Base-by-base conservation (phyloP, 176 grass and related monocot species). In the Oryza coarctata region DNA sequence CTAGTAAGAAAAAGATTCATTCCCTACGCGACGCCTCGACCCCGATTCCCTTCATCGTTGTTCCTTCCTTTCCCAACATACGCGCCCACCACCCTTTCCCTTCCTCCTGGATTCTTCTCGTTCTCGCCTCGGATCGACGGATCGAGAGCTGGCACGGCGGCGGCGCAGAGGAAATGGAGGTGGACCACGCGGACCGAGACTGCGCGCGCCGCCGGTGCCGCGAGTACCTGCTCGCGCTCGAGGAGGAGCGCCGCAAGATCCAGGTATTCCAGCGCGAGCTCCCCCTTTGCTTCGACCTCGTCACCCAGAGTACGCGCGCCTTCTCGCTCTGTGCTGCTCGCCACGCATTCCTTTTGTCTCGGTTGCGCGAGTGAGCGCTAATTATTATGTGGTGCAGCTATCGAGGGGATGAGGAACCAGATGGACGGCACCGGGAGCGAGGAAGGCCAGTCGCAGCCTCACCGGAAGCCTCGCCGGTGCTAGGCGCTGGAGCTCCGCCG, bases 401-500 rank as follows among this genome's bases (percentile, higher is more conserved):
- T 98, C 8, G 90, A 98, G 68, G 77, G 80, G 60, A 78, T 94
- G 31, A 81, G 68, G 84, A 64, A 65, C 40, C 88, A 89, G 79
- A 93, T 98, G 73, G 86, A 77, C 68, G 39, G 50, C 58, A 86
- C 79, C 74, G 84, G 30, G 49, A 81, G 78, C 64, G 90, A 88
- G 60, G 84, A 94, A 67, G 88, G 79, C 0, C 83, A 79, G 44
- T 86, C 85, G 52, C 75, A 82, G 68, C 23, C 55, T 52, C 34
- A 77, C 76, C 78, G 90, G 63, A 98, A 98, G 84, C 32, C 68
- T 44, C 87, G 95, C 9, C 90, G 92, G 32, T 93, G 92, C 82
- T 98, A 92, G 95, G 94, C 87, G 14, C 90, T 88, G 43, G 95
- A 94, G 84, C 95, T 98, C 77, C 95, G 94, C 81, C 88, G 86